Evolutionary conservation across 179 eudicot species (phyloP), one percentile per base, ranked within the genome.

Genomic region (Spinacia oleracea): DNA sequence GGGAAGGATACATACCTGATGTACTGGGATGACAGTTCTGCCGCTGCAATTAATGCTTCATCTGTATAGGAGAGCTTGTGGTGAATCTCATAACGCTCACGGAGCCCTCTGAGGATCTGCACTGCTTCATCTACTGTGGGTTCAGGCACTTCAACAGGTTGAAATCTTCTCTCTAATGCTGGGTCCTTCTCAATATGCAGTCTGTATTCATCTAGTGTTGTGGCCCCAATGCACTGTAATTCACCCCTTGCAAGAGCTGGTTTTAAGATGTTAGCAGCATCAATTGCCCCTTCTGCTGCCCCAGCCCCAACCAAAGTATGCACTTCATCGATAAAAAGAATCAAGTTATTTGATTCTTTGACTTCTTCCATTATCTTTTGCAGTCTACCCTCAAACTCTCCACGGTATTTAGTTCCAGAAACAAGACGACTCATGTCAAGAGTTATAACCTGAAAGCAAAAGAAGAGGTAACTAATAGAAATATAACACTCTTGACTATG

Each of bases 371-470:
- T 93, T 80, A 96, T 73, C 81, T 91, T 93, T 85, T 93, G 91
- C 70, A 93, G 83, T 74, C 98, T 89, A 71, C 88, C 94, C 84
- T 96, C 99, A 84, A 93, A 93, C 86, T 93, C 98, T 77, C 97
- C 99, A 72, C 97, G 98, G 64, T 90, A 96, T 83, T 96, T 96
- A 40, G 99, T 96, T 70, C 99, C 99, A 83, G 99, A 98, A 76
- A 96, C 91, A 69, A 96, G 89, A 64, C 86, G 94, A 55, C 99
- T 93, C 93, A 96, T 88, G 77, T 93, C 99, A 66, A 93, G 92
- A 69, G 96, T 89, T 70, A 96, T 87, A 71, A 96, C 98, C 99
- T 96, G 89, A 72, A 84, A 79, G 29, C 40, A 32, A 32, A 72
- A 32, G 18, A 11, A 31, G n/a, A 46, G 35, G 59, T 48, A 50